A percentile compares a stretch with the other conserved stretches of the same genome.
These are phyloP conservation scores for Pseudozyma flocculosa DNA, from an alignment of 1,284 basidiomycete genomes.

Conservation along the genomic window DNA sequence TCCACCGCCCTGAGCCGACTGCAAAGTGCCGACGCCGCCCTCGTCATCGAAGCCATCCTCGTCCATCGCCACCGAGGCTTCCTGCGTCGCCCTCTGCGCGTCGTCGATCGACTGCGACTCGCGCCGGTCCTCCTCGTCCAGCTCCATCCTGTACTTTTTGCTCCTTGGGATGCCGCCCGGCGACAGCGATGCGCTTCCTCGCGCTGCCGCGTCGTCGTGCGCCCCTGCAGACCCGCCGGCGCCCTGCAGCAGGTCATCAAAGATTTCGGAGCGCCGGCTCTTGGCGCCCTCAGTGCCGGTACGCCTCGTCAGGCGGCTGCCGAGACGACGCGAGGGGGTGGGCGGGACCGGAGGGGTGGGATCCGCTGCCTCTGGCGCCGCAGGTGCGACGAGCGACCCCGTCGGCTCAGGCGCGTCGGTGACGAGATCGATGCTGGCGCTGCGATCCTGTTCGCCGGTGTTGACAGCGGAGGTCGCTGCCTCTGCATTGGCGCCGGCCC, in stretches of 20 bases:
- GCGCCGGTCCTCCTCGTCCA: constrained; percentile 31
- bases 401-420: background rate
- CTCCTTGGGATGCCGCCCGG: constrained; percentile 8
- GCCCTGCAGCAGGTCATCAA: constrained; percentile 10
- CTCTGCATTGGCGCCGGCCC: too few species aligned
- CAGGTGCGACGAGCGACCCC: too few species aligned
- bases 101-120: background rate
- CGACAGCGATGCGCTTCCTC: too few species aligned
- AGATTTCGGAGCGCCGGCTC: constrained; percentile 27
- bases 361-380: background rate
- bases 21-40: too few species aligned
- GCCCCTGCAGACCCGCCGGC: too few species aligned
- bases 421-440: background rate
- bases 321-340: constrained; percentile 1
- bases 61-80: too few species aligned
- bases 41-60: too few species aligned
- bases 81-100: background rate
- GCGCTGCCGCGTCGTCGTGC: too few species aligned
- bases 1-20: too few species aligned
- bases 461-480: too few species aligned
- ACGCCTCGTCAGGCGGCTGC: constrained; percentile 20
- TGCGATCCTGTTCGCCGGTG: too few species aligned
- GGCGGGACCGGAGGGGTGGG: background rate
- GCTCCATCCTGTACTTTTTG: constrained; percentile 28
- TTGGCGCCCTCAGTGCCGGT: constrained; percentile 20